These are phyloP conservation scores for Cystobasidium tubakii DNA, from an alignment of 768 basidiomycete genomes.

Conservation along the genomic window DNA sequence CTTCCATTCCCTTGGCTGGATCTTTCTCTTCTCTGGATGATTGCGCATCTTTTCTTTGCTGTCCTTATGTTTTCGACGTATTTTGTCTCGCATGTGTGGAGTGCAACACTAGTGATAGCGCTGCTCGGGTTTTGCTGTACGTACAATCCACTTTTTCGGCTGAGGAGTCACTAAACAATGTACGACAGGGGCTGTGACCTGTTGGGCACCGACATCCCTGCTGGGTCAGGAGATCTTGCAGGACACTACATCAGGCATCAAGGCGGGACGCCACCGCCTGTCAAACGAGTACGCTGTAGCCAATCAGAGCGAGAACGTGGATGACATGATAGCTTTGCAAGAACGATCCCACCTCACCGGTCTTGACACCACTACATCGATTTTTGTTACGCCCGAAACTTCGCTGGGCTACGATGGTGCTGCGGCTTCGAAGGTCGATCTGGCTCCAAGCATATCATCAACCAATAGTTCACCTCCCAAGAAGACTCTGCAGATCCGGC, in stretches of 20 bases:
- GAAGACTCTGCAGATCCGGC: conserved; percentile 39
- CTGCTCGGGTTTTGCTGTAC: conserved; percentile 26
- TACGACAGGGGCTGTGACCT: conserved; percentile 29
- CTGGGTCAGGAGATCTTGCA: conserved; percentile 34
- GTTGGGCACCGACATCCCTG: conserved; percentile 28
- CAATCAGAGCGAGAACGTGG: not conserved
- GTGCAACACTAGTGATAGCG: conserved; percentile 25
- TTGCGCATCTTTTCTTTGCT: conserved; percentile 68
- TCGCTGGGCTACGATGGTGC: not conserved
- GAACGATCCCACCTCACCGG: not conserved
- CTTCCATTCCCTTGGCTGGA: conserved; percentile 54
- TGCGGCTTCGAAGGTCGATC: not conserved
- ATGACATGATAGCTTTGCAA: not conserved
- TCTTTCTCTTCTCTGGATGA: conserved; percentile 69
- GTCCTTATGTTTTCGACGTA: conserved; percentile 63
- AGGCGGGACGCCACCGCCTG: not conserved
- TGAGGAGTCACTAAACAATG: not conserved
- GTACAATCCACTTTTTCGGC: not conserved
- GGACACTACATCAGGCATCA: conserved; percentile 52
- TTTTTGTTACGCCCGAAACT: not conserved
- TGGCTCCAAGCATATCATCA: not conserved
- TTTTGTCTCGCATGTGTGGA: conserved; percentile 15
- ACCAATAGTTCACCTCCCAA: not conserved
- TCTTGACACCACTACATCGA: not conserved
- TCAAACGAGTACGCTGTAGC: not conserved